A percentile compares a stretch with the other conserved stretches of the same genome.
Evolutionary conservation across 495 filamentous ascomycete species (phyloP).

Genomic region (Acidomyces sp.): DNA sequence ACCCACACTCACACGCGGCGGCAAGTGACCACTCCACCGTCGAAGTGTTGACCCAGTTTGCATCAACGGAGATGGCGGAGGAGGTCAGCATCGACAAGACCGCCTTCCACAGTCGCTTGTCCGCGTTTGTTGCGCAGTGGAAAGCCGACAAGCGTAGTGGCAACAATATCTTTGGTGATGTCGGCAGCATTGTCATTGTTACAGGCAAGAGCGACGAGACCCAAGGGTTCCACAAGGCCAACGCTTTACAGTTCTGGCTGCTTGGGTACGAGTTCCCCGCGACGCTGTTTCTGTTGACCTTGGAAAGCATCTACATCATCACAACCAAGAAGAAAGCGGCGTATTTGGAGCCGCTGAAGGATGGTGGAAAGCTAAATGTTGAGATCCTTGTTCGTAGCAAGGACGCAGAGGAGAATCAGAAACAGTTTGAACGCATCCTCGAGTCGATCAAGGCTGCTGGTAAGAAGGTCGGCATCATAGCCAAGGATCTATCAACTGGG

Average conservation of each 20-base stretch:
- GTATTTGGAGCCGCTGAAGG: constrained; percentile 78
- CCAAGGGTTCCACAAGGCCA: constrained; percentile 77
- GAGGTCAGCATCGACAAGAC: constrained; percentile 85
- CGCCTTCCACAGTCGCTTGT: constrained; percentile 81
- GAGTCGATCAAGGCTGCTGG: constrained; percentile 79
- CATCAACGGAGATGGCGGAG: constrained; percentile 36
- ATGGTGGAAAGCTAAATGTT: constrained; percentile 72
- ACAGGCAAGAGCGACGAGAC: constrained; percentile 90
- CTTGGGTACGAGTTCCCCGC: constrained; percentile 97
- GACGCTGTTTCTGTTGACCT: constrained; percentile 81
- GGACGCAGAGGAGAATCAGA: constrained; percentile 75
- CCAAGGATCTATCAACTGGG: constrained; percentile 70
- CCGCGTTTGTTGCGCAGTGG: constrained; percentile 77
- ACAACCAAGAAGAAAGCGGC: constrained; percentile 97
- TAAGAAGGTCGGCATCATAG: constrained; percentile 74
- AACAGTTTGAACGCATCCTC: constrained; percentile 66
- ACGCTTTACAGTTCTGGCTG: constrained; percentile 95
- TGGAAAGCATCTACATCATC: constrained; percentile 74
- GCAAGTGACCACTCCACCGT: too few relatives aligned
- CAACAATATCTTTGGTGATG: constrained; percentile 71
- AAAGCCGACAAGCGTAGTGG: constrained; percentile 80
- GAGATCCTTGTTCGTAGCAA: constrained; percentile 84
- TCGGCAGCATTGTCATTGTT: constrained; percentile 68
- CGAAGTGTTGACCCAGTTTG: too few relatives aligned
- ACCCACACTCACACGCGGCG: constrained; percentile 7